Conservation (phyloP, 768 basidiomycete species). For the Atractiella rhizophila region DNA sequence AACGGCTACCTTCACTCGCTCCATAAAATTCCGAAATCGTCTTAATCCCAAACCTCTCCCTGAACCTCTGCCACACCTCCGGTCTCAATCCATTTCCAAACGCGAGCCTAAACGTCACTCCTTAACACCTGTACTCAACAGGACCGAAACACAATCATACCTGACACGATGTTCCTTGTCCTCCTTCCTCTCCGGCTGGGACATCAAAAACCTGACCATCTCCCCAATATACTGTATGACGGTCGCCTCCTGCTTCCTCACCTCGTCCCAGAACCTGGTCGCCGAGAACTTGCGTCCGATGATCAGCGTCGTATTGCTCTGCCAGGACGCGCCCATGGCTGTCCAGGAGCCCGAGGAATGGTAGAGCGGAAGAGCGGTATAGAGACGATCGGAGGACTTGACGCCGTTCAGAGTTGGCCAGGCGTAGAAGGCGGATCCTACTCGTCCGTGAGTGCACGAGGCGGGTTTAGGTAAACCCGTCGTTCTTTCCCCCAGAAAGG, state of each 20-base stretch:
- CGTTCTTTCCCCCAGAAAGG: not conserved
- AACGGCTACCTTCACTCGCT: slow-evolving; percentile 1
- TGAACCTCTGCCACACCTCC: slow-evolving; percentile 12
- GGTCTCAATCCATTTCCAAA: no score
- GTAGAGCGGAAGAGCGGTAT: slow-evolving; percentile 12
- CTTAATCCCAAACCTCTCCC: slow-evolving; percentile 8
- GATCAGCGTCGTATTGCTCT: slow-evolving; percentile 3
- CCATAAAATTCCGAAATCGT: slow-evolving; percentile 12
- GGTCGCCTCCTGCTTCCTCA: slow-evolving; percentile 3
- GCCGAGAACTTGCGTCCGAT: slow-evolving; percentile 12
- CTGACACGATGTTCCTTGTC: no score
- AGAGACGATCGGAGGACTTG: slow-evolving; percentile 6
- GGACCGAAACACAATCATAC: no score
- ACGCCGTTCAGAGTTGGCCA: slow-evolving; percentile 7
- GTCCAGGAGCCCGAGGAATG: slow-evolving; percentile 6
- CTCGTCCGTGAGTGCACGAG: not conserved
- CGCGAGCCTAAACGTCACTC: no score
- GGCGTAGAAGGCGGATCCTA: not conserved
- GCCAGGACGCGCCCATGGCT: slow-evolving; percentile 7
- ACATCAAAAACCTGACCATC: no score
- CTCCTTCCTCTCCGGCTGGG: no score
- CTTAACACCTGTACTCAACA: no score
- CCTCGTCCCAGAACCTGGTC: slow-evolving; percentile 9
- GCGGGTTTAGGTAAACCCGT: slow-evolving; percentile 5
- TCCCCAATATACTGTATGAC: slow-evolving; percentile 12